Evolutionary conservation across 192 early-diverging fungal genomes (phyloP).

Genomic region (Oehlia diaphana): DNA sequence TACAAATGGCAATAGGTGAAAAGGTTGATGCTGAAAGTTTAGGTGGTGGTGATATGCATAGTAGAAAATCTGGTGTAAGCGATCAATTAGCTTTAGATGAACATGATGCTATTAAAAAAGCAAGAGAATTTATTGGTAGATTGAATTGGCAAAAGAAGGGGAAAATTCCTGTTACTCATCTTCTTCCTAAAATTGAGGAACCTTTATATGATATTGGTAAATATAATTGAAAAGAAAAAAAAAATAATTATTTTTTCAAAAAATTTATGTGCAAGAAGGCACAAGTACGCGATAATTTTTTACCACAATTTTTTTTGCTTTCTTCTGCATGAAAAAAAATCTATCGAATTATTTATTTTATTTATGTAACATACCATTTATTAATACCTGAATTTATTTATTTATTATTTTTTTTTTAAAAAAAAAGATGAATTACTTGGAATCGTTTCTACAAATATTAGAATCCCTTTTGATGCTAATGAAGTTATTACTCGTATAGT

Average conservation of each 20-base stretch:
- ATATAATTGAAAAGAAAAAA: not conserved
- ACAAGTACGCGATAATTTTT: too few species aligned
- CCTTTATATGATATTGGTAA: constrained; percentile 56
- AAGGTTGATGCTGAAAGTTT: constrained; percentile 62
- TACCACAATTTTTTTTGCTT: too few species aligned
- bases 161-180: constrained; percentile 45
- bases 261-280: too few species aligned
- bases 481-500: constrained; percentile 68
- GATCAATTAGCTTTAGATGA: constrained; percentile 66
- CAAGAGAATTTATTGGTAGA: constrained; percentile 60
- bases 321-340: not conserved
- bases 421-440: constrained; percentile 60
- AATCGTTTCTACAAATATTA: constrained; percentile 65
- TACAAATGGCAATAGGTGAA: constrained; percentile 71
- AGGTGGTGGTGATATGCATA: constrained; percentile 73
- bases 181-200: constrained; percentile 52
- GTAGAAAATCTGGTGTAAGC: constrained; percentile 61
- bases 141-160: constrained; percentile 60
- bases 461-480: constrained; percentile 62
- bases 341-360: not conserved
- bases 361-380: not conserved
- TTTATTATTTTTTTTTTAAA: too few species aligned
- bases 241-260: too few species aligned
- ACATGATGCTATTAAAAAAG: constrained; percentile 60
- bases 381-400: too few species aligned